A percentile compares a stretch with the other conserved stretches of the same genome.
Conservation (phyloP, 2,329 filamentous ascomycete genomes). For the Ascochyta pisi region DNA sequence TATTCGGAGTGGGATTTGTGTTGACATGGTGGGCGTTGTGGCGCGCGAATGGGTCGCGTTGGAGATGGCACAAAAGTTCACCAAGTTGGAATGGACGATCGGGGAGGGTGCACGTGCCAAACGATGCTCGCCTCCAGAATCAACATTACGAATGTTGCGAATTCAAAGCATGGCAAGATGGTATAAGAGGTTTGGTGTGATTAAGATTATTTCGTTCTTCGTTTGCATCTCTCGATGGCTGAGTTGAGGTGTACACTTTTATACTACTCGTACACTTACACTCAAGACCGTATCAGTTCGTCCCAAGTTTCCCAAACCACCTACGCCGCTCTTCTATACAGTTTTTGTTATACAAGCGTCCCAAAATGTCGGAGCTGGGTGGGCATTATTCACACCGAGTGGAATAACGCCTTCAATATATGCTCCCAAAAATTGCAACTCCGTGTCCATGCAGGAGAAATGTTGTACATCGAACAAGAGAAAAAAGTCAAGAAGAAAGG, state of each 20-base stretch:
- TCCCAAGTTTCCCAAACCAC: not conserved
- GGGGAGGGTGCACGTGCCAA: not conserved
- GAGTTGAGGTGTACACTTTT: constrained; percentile 8
- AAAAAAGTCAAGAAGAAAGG: not conserved
- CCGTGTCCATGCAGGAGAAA: constrained; percentile 17
- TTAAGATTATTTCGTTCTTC: constrained; percentile 7
- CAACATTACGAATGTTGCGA: not conserved
- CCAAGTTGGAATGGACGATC: not conserved
- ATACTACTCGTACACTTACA: constrained; percentile 12
- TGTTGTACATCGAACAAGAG: constrained; percentile 16
- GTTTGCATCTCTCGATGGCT: not conserved
- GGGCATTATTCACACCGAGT: constrained; percentile 15
- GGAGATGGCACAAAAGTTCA: constrained; percentile 13
- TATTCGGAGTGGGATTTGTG: constrained; percentile 33
- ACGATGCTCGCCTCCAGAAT: not conserved
- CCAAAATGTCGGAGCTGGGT: constrained; percentile 8
- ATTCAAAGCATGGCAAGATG: not conserved
- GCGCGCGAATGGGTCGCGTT: constrained; percentile 15
- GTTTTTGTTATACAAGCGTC: constrained; percentile 10
- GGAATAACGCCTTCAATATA: constrained; percentile 14
- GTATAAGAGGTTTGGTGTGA: not conserved
- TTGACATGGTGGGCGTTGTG: constrained; percentile 32
- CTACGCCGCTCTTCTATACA: constrained; percentile 6
- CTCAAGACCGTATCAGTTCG: not conserved
- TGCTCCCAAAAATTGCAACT: constrained; percentile 12